Base-by-base conservation (phyloP, 1,284 basidiomycete genomes). In the Cystobasidiaceae sp. region DNA sequence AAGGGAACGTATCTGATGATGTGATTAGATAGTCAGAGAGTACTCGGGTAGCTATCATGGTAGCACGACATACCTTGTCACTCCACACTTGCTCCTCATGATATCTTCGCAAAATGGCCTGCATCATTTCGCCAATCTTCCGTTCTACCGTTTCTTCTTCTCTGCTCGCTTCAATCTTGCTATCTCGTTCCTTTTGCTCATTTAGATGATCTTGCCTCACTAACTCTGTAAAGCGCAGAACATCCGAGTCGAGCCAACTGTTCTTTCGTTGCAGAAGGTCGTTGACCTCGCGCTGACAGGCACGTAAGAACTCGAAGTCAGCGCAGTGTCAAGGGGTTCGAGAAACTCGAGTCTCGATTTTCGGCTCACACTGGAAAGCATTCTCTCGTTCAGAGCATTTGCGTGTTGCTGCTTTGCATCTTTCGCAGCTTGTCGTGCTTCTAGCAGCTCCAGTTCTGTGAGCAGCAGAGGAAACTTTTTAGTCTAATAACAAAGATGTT, bases 21-120 rank as follows among this genome's bases (percentile, higher is more conserved):
- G 19, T 37, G 30, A 41, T 23, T 21, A 39, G 41, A 2, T 13
- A 4, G 32, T 33, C 21, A 34, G 43, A 2, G 13, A 9, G 21
- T 27, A 21, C n/a, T 7, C 15, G 21, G 44, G 27, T 37, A 34
- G 9, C 9, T n/a, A 34, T 6, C 7, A 39, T n/a, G n/a, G 37
- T 11, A 11, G 9, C 4, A n/a, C 1, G 3, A 54, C 67, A 11
- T 34, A 73, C 74, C 79, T 97, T 97, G 80, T 97, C 93, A 67
- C 89, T 91, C 93, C 93, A 97, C 4, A 94, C 85, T 76, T 97
- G 93, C 75, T 96, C 93, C 77, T 96, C 93, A 78, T 97, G 93
- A 76, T 97, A 97, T 30, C 92, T 74, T 54, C 77, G 85, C 63
- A 97, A 82, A 72, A 96, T 96, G 3, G 84, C 80, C 66, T 86